Base-by-base conservation (phyloP, 2,329 filamentous ascomycete genomes). In the Aspergillus unguis region DNA sequence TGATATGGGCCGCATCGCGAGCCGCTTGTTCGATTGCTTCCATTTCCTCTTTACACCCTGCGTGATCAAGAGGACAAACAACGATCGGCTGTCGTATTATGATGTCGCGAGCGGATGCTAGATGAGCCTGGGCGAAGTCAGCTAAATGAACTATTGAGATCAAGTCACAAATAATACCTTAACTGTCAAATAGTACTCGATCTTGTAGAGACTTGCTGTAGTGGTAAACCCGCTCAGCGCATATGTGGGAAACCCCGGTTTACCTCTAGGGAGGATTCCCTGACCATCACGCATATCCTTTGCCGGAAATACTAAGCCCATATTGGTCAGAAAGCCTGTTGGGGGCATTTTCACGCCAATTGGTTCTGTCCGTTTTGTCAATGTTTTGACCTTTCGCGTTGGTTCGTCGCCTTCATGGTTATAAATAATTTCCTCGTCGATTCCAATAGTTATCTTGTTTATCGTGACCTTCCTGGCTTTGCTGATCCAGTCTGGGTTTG, bases 351-450 rank as follows among this genome's bases (percentile, higher is more conserved):
- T 95, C 48, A 88, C 83, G 46, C 89, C 88, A 29, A 99, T 85
- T 1, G 79, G 76, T 65, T 96, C 90, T 1, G 86, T 86, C 62
- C 92, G 88, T 70, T 91, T 94, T 27, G 88, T 86, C 59, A 99
- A 77, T 52, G 86, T 88, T 72, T 95, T 96, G 61, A 90, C 78
- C 71, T 95, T 96, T 60, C 90, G 89, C 31, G 88, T 88, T 28
- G 92, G 91, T 68, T 97, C 94, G 66, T 97, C 94, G 44, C 94
- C 94, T 72, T 97, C 92, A 29, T 94, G 94, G 61, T 99, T 97
- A 74, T 89, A 99, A n/a, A 94, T 95, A 54, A 97, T 95, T 69
- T 97, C 92, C 72, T 99, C 94, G 67, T 97, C 94, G 62, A 99
- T 95, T 9, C 85, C 85, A 38, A 97, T 85, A 1, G 91, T 96